Base-by-base conservation (phyloP, 805 yeast species). In the Yamadazyma nakazawae region DNA sequence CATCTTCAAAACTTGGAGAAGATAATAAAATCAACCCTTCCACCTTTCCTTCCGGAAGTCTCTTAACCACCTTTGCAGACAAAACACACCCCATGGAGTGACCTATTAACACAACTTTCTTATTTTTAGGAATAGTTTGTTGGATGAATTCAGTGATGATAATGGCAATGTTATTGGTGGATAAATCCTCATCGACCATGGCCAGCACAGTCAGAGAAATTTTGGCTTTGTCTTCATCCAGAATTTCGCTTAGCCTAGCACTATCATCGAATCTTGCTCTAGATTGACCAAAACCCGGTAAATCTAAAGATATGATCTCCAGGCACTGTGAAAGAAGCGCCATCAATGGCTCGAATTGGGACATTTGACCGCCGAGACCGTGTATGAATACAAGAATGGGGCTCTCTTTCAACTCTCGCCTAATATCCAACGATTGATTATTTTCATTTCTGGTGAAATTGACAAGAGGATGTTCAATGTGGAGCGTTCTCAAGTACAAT, bases 361-460 rank as follows among this genome's bases (percentile, higher is more conserved):
- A 80, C 60, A 87, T 70, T 55, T 84, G 92, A 2, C 98, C 98
- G 1, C 97, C 98, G 17, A 92, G 64, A 0, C 98, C 98, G 67
- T 90, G 97, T 16, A 91, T 59, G 47, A 89, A 79, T 2, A 88
- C 64, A 5, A 85, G 63, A 2, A 82, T 67, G 0, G 95, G 95
- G 35, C 81, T 59, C 12, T 69, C 69, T 19, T 72, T 62, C 34
- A 80, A 63, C 47, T 74, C 73, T 10, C 56, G 52, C 43, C 60
- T 55, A 42, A 68, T 49, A 25, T 57, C 64, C 1, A 52, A 26
- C 6, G 52, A 36, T n/a, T 54, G 43, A 40, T 59, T 63, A 8
- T 53, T 54, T 30, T 65, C 67, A 46, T 62, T 64, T 36, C 54
- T 54, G 54, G 61, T 54, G 43, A 61, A 62, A 38, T 55, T 59